phyloP scores from a whole-genome alignment of 2,329 filamentous ascomycete species.

The Helotiales sp. region DNA sequence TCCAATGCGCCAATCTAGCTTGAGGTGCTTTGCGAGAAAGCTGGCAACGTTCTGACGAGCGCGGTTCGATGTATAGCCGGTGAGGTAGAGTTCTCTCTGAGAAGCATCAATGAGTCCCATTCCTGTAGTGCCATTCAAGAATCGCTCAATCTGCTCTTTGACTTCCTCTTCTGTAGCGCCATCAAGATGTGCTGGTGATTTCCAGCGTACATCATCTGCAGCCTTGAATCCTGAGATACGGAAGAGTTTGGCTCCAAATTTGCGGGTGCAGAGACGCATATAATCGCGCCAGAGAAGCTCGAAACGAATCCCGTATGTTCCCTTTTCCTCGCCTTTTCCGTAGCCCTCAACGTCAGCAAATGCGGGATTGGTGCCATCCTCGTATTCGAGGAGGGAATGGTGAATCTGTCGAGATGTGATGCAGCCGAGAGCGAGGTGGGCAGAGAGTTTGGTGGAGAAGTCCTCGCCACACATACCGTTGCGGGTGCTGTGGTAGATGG shows the following conservation, averaged over 20 bases:
- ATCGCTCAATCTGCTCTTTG: conserved; percentile 51
- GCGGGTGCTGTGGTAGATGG: conserved; percentile 66
- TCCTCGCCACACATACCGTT: conserved; percentile 71
- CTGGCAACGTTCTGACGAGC: conserved; percentile 75
- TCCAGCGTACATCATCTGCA: conserved; percentile 40
- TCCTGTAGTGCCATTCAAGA: conserved; percentile 69
- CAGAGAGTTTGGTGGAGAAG: conserved; percentile 75
- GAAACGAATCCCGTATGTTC: conserved; percentile 68
- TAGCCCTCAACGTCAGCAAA: conserved; percentile 45
- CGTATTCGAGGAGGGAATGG: conserved; percentile 64
- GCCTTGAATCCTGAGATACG: conserved; percentile 61
- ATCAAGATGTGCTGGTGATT: conserved; percentile 22
- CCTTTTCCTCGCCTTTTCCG: conserved; percentile 65
- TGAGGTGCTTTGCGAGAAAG: conserved; percentile 71
- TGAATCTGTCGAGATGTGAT: conserved; percentile 74
- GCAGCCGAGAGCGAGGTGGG: conserved; percentile 70
- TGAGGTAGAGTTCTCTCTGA: conserved; percentile 71
- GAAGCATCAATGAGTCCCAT: conserved; percentile 77
- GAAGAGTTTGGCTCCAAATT: conserved; percentile 68
- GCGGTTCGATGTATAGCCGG: conserved; percentile 77
- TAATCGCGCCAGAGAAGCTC: conserved; percentile 81
- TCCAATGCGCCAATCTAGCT: conserved; percentile 77
- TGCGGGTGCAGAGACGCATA: conserved; percentile 73
- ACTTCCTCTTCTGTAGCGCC: conserved; percentile 42
- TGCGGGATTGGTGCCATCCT: conserved; percentile 54